Percentiles rank a stretch among this genome's conserved stretches.
Conservation (phyloP, 2,329 filamentous ascomycete genomes). For the Exophiala mesophila region DNA sequence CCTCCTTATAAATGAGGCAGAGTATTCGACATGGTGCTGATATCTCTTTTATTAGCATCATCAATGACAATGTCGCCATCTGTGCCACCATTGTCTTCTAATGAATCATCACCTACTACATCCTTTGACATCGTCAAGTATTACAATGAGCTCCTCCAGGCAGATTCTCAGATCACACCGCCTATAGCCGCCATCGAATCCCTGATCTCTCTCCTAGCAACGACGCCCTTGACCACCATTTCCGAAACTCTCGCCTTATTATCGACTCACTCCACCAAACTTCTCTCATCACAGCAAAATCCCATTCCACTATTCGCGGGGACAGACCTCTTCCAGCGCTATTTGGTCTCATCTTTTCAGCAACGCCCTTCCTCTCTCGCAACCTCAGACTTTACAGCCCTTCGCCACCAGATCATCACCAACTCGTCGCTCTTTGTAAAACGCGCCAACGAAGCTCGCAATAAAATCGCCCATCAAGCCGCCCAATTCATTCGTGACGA, state of each 20-base stretch:
- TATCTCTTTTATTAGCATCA: too few species aligned
- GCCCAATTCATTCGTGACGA: slow-evolving; percentile 73
- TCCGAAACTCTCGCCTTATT: slow-evolving; percentile 90
- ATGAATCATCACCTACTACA: slow-evolving; percentile 13
- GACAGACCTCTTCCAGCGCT: slow-evolving; percentile 92
- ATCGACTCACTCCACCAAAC: slow-evolving; percentile 66
- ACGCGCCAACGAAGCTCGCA: slow-evolving; percentile 69
- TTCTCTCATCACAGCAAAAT: slow-evolving; percentile 77
- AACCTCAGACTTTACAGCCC: slow-evolving; percentile 69
- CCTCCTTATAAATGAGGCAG: too few species aligned
- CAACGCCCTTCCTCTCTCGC: slow-evolving; percentile 42
- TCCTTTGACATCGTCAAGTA: slow-evolving; percentile 55
- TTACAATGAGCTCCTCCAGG: slow-evolving; percentile 58
- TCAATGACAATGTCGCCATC: slow-evolving; percentile 9
- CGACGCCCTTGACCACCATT: slow-evolving; percentile 76
- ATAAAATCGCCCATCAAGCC: slow-evolving; percentile 76
- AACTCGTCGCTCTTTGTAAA: slow-evolving; percentile 84
- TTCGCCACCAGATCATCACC: slow-evolving; percentile 74
- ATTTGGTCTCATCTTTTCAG: slow-evolving; percentile 71
- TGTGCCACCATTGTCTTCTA: slow-evolving; percentile 9
- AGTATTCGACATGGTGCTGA: too few species aligned
- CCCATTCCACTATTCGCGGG: slow-evolving; percentile 88
- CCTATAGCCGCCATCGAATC: slow-evolving; percentile 92
- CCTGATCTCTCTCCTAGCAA: slow-evolving; percentile 77
- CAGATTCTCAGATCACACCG: slow-evolving; percentile 85